Evolutionary conservation across 129 eudicot species (phyloP).

Genomic region (Artemisia annua): DNA sequence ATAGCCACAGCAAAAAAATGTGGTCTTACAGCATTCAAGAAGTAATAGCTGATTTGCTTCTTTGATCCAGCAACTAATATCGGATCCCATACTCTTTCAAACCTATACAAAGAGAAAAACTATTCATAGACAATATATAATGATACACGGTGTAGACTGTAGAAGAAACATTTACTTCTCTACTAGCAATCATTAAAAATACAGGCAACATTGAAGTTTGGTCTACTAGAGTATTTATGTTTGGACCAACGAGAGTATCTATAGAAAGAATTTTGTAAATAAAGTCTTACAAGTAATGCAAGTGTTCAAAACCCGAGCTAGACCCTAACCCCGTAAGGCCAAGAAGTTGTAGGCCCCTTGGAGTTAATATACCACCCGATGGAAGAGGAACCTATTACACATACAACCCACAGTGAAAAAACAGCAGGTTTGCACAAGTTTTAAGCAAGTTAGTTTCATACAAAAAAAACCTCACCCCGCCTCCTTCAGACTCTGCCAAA

Average conservation of each 20-base stretch:
- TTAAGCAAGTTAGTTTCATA: constrained; percentile 4
- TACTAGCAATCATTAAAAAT: no score
- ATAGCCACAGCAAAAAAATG: background rate
- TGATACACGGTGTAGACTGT: background rate
- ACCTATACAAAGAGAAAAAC: constrained; percentile 42
- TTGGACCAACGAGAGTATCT: background rate
- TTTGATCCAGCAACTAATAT: constrained; percentile 74
- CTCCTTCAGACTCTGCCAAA: constrained; percentile 79
- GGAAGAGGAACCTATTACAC: constrained; percentile 74
- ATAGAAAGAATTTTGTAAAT: background rate
- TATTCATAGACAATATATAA: background rate
- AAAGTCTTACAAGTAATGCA: constrained; percentile 77
- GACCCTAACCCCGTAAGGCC: constrained; percentile 84
- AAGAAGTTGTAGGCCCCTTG: constrained; percentile 78
- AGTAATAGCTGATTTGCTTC: constrained; percentile 78
- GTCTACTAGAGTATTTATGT: background rate
- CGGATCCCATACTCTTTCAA: constrained; percentile 97
- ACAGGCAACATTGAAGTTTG: no score
- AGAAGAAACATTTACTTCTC: no score
- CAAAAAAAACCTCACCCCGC: constrained; percentile 64
- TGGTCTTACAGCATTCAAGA: constrained; percentile 72
- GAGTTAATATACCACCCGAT: constrained; percentile 94
- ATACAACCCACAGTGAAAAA: constrained; percentile 9
- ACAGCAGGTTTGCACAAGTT: background rate
- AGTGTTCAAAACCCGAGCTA: constrained; percentile 86